phyloP scores from a whole-genome alignment of 768 basidiomycete genomes.

The Saitozyma sp. region DNA sequence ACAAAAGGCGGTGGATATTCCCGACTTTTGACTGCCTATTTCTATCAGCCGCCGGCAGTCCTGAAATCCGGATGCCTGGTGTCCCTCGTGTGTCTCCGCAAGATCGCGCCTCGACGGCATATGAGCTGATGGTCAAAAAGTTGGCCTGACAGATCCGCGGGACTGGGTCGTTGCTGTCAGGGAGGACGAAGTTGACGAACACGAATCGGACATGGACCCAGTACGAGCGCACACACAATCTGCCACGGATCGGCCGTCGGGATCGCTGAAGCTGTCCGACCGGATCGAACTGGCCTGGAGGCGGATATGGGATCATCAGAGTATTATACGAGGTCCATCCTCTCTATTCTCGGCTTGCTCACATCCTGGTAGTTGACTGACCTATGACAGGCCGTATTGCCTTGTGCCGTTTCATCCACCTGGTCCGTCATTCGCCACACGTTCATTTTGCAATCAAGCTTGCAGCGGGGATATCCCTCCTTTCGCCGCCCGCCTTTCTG shows the following conservation, averaged over 20 bases:
- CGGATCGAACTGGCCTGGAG: too few species aligned
- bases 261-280: not conserved
- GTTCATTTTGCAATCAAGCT: conserved; percentile 45
- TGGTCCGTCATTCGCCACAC: conserved; percentile 41
- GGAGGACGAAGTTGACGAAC: conserved; percentile 6
- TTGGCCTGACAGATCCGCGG: too few species aligned
- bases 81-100: too few species aligned
- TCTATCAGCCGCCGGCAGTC: not conserved
- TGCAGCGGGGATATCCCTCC: conserved; percentile 39
- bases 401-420: conserved; percentile 31
- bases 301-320: too few species aligned
- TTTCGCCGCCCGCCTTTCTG: conserved; percentile 46
- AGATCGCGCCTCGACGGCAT: too few species aligned
- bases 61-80: not conserved
- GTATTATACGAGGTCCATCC: conserved; percentile 24
- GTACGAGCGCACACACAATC: too few species aligned
- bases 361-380: not conserved
- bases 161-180: not conserved
- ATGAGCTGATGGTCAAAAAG: not conserved
- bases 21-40: not conserved
- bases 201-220: too few species aligned
- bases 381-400: conserved; percentile 27
- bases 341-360: not conserved
- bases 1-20: too few species aligned
- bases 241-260: too few species aligned